Percentiles rank a stretch among this genome's conserved stretches.
These are phyloP conservation scores for Fraxinus latifolia DNA, from an alignment of 305 asterid species.

Conservation along the genomic window DNA sequence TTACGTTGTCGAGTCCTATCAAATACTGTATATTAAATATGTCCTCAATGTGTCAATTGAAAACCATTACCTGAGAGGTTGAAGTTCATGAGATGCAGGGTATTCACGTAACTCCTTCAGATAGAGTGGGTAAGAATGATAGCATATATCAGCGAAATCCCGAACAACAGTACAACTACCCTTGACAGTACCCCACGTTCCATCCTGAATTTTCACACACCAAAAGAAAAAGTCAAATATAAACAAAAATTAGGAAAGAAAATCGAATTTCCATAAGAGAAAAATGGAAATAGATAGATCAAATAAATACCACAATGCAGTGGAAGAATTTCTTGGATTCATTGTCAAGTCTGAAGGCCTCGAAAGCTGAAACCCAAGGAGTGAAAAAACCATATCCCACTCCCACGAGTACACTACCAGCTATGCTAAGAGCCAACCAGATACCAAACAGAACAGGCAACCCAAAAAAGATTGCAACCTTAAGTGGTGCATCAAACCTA, in stretches of 20 bases:
- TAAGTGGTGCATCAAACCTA: conserved; percentile 76
- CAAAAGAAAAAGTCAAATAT: neutral
- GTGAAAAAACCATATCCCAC: conserved; percentile 91
- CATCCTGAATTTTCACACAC: conserved; percentile 55
- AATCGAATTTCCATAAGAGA: neutral
- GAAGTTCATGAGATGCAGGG: conserved; percentile 48
- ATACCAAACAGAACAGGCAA: conserved; percentile 76
- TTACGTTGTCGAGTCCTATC: neutral
- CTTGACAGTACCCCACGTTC: conserved; percentile 81
- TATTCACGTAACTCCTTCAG: conserved; percentile 65
- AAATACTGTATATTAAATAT: neutral
- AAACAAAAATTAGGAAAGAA: neutral
- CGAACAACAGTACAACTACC: conserved; percentile 88
- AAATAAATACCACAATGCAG: conserved; percentile 61
- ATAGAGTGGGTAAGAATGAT: conserved; percentile 64
- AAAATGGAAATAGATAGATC: neutral
- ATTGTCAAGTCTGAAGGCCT: conserved; percentile 76
- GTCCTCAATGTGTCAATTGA: neutral
- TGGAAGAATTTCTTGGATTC: conserved; percentile 60
- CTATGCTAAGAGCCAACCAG: conserved; percentile 90
- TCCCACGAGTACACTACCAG: conserved; percentile 76
- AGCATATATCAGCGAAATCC: conserved; percentile 82
- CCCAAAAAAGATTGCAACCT: conserved; percentile 66
- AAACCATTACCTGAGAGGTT: conserved; percentile 63
- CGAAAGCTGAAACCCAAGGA: conserved; percentile 93